Base-by-base conservation (phyloP, 306 rosid genomes). In the Quercus variabilis region DNA sequence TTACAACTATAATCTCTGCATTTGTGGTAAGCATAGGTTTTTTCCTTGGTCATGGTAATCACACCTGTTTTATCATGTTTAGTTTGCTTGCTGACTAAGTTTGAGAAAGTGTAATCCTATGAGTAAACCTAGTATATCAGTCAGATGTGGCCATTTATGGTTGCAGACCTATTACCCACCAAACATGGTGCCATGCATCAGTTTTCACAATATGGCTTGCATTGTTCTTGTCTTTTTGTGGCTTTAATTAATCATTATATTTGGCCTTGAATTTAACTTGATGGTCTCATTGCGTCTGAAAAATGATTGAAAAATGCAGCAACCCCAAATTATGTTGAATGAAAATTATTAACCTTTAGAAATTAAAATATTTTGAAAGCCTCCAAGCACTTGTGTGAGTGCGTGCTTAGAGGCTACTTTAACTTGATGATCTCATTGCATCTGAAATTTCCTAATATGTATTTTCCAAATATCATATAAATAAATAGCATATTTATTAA, bases 1-100 rank as follows among this genome's bases (percentile, higher is more conserved):
- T 96, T 82, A 86, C 96, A 76, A 93, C 98, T 63, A 93, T 96
- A 46, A 87, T 93, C 85, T 96, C 97, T 80, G 99, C 99, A 63
- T 96, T 96, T 85, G 5, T 90, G 96, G 99, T 96, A 88, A 90
- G 97, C 74, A 63, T 35, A 75, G 73, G 38, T 57, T 79, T 64
- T 64, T 41, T 43, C 38, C 59, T 20, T 52, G 43, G 41, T 74
- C 60, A 49, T n/a, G 13, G 25, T 20, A 54, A 64, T 33, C 12
- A 19, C 10, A 46, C 10, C 51, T 74, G 13, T 28, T 73, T 67
- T 78, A 57, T 74, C 13, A 21, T 31, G 18, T 38, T 33, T 72
- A n/a, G 15, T 33, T 33, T 35, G 7, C 72, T n/a, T 8, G 52
- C 33, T 64, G 28, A 67, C 20, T 19, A 67, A 67, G 25, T 35